A percentile compares a stretch with the other conserved stretches of the same genome.
These are phyloP conservation scores for Naematelia aurantialba DNA, from an alignment of 768 basidiomycete species.

Conservation along the genomic window DNA sequence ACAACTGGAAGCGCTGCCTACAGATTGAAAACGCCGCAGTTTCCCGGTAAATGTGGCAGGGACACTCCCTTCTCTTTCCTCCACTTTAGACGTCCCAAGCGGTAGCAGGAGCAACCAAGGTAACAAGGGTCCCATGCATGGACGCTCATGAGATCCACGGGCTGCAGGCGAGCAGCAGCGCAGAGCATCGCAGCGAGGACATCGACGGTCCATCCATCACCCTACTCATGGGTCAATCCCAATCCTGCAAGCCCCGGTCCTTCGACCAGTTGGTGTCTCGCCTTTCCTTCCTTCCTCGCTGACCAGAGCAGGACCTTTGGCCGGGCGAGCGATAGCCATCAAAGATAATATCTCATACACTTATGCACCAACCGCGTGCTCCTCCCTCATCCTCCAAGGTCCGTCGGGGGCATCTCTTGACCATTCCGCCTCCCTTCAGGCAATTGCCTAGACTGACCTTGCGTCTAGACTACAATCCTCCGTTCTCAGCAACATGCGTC, in stretches of 20 bases:
- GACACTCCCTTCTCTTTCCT: not conserved
- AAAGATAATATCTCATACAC: slow-evolving; percentile 84
- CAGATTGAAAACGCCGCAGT: not conserved
- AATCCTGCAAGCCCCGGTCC: slow-evolving; percentile 14
- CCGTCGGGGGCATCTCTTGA: slow-evolving; percentile 9
- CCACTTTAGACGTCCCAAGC: not conserved
- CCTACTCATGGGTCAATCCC: slow-evolving; percentile 35
- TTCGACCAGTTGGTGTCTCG: slow-evolving; percentile 9
- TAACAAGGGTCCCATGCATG: no score
- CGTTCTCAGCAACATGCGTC: slow-evolving; percentile 85
- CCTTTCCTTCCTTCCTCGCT: not conserved
- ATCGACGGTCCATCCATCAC: slow-evolving; percentile 14
- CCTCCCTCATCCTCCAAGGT: slow-evolving; percentile 72
- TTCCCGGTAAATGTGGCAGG: not conserved
- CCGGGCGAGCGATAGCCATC: slow-evolving; percentile 57
- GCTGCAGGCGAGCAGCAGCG: not conserved
- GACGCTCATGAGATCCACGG: not conserved
- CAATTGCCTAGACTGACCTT: not conserved
- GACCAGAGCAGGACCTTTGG: slow-evolving; percentile 19
- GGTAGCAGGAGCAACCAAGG: no score
- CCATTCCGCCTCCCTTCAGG: not conserved
- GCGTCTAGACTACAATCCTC: slow-evolving; percentile 65
- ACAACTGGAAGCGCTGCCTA: no score
- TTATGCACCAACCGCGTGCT: slow-evolving; percentile 67
- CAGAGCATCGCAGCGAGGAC: not conserved